phyloP scores from a whole-genome alignment of 2,329 filamentous ascomycete genomes.

The Cylindrodendrum hubeiense region DNA sequence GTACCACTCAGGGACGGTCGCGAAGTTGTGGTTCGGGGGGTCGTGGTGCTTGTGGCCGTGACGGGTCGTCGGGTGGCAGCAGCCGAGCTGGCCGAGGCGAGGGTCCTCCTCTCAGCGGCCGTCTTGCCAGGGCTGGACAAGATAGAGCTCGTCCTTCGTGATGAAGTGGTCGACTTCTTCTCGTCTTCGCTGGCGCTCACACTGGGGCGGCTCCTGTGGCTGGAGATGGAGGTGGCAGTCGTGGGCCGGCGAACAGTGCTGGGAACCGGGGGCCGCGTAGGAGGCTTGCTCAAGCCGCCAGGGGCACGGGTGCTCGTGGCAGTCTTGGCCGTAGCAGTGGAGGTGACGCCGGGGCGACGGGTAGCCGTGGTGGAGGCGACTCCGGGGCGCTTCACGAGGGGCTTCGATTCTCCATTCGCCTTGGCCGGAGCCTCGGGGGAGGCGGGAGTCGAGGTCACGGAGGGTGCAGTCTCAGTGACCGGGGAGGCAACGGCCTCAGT shows the following conservation, averaged over 20 bases:
- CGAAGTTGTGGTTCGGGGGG: constrained; percentile 51
- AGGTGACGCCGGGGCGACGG: constrained; percentile 48
- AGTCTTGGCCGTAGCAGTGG: constrained; percentile 44
- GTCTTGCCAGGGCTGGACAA: constrained; percentile 54
- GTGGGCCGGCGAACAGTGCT: constrained; percentile 48
- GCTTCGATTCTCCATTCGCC: constrained; percentile 45
- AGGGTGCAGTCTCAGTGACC: constrained; percentile 44
- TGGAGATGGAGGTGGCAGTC: constrained; percentile 53
- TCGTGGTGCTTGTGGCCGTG: constrained; percentile 46
- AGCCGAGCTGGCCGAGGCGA: constrained; percentile 48
- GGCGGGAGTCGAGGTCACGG: constrained; percentile 45
- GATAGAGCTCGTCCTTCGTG: constrained; percentile 59
- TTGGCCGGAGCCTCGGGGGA: constrained; percentile 52
- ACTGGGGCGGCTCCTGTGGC: constrained; percentile 61
- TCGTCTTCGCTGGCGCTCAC: constrained; percentile 65
- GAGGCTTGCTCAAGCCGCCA: constrained; percentile 60
- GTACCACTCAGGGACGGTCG: constrained; percentile 46
- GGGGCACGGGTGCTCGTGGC: constrained; percentile 52
- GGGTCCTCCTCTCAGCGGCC: constrained; percentile 49
- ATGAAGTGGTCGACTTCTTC: constrained; percentile 56
- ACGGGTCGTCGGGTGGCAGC: constrained; percentile 51
- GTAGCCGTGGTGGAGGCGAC: constrained; percentile 50
- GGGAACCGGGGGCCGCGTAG: constrained; percentile 59
- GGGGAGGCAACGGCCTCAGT: constrained; percentile 45
- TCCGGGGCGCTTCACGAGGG: constrained; percentile 52